Conservation (phyloP, 2,329 filamentous ascomycete genomes). For the Phialophora verrucosa region DNA sequence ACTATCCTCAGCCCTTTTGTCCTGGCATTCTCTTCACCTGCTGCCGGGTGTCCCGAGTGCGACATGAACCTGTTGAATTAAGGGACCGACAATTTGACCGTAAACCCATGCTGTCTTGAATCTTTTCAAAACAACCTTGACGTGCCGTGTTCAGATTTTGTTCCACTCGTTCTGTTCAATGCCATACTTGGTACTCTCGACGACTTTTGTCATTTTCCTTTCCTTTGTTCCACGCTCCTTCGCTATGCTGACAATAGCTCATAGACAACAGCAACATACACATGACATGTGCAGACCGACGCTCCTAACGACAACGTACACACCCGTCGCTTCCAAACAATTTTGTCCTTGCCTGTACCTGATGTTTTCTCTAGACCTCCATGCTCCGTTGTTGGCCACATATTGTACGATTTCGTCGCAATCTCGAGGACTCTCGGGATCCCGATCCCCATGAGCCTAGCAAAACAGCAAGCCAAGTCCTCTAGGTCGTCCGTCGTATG, state of each 20-base stretch:
- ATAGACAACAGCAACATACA: slow-evolving; percentile 26
- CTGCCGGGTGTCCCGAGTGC: neutral
- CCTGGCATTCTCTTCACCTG: neutral
- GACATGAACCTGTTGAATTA: neutral
- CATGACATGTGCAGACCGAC: slow-evolving; percentile 15
- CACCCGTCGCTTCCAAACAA: slow-evolving; percentile 20
- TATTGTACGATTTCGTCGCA: slow-evolving; percentile 17
- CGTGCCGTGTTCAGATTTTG: slow-evolving; percentile 2
- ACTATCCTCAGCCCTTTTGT: neutral
- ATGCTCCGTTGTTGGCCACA: slow-evolving; percentile 29
- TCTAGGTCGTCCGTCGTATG: slow-evolving; percentile 38
- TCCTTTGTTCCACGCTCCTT: slow-evolving; percentile 23
- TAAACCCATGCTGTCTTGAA: slow-evolving; percentile 1
- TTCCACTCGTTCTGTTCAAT: slow-evolving; percentile 14
- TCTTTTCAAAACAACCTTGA: neutral
- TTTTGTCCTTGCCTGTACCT: slow-evolving; percentile 28
- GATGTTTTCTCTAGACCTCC: slow-evolving; percentile 34
- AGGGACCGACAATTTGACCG: neutral
- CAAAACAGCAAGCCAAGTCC: slow-evolving; percentile 33
- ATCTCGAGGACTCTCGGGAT: slow-evolving; percentile 9
- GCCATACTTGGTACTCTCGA: slow-evolving; percentile 18
- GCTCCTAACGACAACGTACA: slow-evolving; percentile 6
- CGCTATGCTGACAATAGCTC: slow-evolving; percentile 37
- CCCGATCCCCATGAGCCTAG: slow-evolving; percentile 16
- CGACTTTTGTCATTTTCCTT: slow-evolving; percentile 20